Conservation (phyloP, 768 basidiomycete species). For the Tephrocybe sp. region DNA sequence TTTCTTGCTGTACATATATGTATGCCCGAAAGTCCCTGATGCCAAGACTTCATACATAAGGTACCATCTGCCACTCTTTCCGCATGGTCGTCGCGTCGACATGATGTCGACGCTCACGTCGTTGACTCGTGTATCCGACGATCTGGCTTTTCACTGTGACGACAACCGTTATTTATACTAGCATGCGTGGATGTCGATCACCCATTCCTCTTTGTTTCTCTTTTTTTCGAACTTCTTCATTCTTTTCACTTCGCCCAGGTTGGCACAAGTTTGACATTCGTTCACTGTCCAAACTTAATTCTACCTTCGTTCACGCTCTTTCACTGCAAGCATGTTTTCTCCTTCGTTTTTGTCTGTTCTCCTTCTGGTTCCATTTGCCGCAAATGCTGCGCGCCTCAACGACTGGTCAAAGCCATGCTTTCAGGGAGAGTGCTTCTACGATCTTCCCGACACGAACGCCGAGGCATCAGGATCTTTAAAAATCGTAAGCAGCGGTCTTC, state of each 20-base stretch:
- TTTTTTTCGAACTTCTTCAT: background rate
- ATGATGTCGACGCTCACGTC: too few species aligned
- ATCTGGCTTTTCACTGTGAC: background rate
- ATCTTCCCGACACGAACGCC: slow-evolving; percentile 24
- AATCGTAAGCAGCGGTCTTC: slow-evolving; percentile 26
- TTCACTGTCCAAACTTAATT: background rate
- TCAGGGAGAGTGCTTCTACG: slow-evolving; percentile 37
- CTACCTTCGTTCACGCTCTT: background rate
- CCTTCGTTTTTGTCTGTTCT: background rate
- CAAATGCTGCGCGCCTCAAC: slow-evolving; percentile 19
- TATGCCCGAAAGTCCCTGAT: background rate
- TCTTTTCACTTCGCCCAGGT: slow-evolving; percentile 7
- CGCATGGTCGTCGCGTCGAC: background rate
- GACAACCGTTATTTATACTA: background rate
- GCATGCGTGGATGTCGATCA: background rate
- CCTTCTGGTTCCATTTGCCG: background rate
- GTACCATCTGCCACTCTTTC: background rate
- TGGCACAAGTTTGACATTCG: background rate
- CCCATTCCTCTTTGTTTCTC: background rate
- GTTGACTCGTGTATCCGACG: background rate
- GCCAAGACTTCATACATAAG: background rate
- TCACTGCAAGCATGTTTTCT: background rate
- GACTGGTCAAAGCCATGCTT: slow-evolving; percentile 41
- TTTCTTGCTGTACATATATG: too few species aligned
- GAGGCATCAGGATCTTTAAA: slow-evolving; percentile 34